Percentiles rank a stretch among this genome's conserved stretches.
phyloP scores from a whole-genome alignment of 192 early-diverging fungal species.

The Coemansia sp. region DNA sequence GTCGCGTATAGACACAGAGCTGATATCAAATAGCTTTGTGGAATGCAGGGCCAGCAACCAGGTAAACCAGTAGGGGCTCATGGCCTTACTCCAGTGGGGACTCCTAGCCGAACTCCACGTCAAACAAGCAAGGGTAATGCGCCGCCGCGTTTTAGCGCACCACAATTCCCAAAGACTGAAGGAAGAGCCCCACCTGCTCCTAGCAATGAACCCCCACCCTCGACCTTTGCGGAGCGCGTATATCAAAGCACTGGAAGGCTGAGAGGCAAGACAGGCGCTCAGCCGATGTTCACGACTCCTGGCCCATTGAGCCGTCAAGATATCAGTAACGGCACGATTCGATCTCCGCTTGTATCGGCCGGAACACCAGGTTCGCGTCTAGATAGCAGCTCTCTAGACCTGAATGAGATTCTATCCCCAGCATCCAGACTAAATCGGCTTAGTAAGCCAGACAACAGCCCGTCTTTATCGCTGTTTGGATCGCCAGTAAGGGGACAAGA shows the following conservation, averaged over 20 bases:
- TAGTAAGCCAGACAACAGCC: not conserved
- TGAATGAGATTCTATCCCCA: not conserved
- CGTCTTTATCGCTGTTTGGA: constrained; percentile 6
- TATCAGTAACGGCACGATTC: not conserved
- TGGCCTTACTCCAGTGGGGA: constrained; percentile 43
- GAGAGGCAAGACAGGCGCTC: not conserved
- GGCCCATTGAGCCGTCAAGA: not conserved
- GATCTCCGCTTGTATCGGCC: not conserved
- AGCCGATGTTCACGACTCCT: not conserved
- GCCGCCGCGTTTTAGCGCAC: constrained; percentile 17
- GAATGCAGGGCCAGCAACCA: constrained; percentile 16
- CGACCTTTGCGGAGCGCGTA: constrained; percentile 46
- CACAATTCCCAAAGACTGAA: constrained; percentile 16
- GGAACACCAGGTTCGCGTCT: not conserved
- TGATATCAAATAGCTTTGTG: not conserved
- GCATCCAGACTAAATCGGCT: constrained; percentile 1
- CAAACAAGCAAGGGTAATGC: constrained; percentile 8
- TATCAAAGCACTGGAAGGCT: constrained; percentile 35
- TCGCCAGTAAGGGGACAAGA: constrained; percentile 4
- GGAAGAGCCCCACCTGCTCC: not conserved
- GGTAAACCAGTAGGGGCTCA: constrained; percentile 34
- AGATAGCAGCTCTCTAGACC: not conserved
- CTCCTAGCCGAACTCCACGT: constrained; percentile 38
- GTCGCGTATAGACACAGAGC: not conserved
- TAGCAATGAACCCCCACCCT: constrained; percentile 5